Evolutionary conservation across 345 rosid genomes (phyloP), one percentile per base, ranked within the genome.

Genomic region (Ricinus communis): DNA sequence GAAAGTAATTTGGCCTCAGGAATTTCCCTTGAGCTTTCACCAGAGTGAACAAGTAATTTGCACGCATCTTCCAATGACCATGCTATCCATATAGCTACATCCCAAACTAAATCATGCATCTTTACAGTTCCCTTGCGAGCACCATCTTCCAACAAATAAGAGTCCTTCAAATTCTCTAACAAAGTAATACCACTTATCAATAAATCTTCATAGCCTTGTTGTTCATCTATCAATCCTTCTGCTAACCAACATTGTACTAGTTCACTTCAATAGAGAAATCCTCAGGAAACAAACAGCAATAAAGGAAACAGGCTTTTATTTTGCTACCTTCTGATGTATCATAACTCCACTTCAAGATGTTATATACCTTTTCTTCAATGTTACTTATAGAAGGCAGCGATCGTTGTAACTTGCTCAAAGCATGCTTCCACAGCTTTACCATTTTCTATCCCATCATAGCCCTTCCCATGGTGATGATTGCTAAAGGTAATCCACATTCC

Each of bases 31-130:
- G 6, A 33, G 38, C 38, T 6, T 33, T 33, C 38, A 2, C 38
- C 38, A 33, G 38, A 33, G 4, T 15, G 66, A 71, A 9, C 50
- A 10, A 46, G 50, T 46, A 16, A 46, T 46, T 13, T 46, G 12
- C 50, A 46, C 12, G 16, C 50, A 13, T 46, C 50, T 16, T 46
- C 50, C 18, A 46, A 46, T 6, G 38, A 33, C 38, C 38, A 33
- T 66, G 77, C 71, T 24, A 82, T 69, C 84, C 84, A 77, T 55
- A 84, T 65, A 6, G 87, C 80, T 41, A 84, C 77, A 64, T 86
- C 90, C 2, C 87, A 73, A 10, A 85, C 80, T 41, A 87, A 71
- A 47, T 74, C 83, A 62, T 87, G 87, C 87, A 87, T 83, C 70
- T 79, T 87, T 21, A 83, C 71, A 6, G 76, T 78, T 30, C 63